Percentiles rank a stretch among this genome's conserved stretches.
These are phyloP conservation scores for Morella rubra DNA, from an alignment of 306 rosid species.

Conservation along the genomic window DNA sequence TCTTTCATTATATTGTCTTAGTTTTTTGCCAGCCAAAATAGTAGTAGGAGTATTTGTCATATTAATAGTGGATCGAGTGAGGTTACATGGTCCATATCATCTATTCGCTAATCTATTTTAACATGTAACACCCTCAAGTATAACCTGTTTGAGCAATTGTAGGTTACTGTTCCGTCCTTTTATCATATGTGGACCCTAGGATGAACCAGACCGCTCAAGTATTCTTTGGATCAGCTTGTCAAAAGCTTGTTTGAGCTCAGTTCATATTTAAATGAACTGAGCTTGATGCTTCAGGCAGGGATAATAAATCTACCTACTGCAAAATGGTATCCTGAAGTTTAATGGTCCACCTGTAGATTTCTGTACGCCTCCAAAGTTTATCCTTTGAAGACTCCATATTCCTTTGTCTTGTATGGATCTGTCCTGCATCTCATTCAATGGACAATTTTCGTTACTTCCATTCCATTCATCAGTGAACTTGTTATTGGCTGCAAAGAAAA, in stretches of 20 bases:
- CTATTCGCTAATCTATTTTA: neutral
- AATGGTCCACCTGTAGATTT: neutral
- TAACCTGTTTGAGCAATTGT: neutral
- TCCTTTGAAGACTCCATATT: neutral
- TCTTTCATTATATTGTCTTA: neutral
- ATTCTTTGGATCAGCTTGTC: neutral
- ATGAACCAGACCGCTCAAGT: neutral
- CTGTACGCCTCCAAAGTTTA: neutral
- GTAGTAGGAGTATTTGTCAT: neutral
- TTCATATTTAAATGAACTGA: neutral
- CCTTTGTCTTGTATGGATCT: neutral
- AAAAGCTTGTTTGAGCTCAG: neutral
- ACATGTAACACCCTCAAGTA: neutral
- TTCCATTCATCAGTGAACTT: neutral
- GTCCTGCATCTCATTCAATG: neutral
- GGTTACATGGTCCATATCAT: neutral
- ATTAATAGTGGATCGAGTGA: neutral
- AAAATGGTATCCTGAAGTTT: neutral
- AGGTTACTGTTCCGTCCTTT: neutral
- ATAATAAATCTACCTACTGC: neutral
- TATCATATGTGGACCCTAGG: neutral
- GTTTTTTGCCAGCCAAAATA: neutral
- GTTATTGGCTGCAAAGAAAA: neutral
- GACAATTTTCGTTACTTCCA: neutral
- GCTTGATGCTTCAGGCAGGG: neutral